Evolutionary conservation across 352 stramenopile genomes (phyloP).

Genomic region (Globisporangium parvum): DNA sequence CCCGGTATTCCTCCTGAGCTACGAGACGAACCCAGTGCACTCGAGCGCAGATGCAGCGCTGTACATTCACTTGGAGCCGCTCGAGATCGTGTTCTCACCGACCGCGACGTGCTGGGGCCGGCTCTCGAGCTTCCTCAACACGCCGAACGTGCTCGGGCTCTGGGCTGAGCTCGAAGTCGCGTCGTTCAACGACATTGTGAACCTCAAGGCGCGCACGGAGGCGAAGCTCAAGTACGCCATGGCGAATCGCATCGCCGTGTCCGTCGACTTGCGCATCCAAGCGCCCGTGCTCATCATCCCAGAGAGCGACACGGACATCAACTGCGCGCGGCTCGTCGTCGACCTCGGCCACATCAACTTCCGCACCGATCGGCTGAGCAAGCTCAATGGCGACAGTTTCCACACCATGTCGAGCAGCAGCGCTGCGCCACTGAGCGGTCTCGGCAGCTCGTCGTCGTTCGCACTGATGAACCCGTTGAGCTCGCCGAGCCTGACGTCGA

Average conservation of each 20-base stretch:
- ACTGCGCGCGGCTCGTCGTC: conserved; percentile 71
- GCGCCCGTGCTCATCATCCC: conserved; percentile 81
- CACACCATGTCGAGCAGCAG: conserved; percentile 25
- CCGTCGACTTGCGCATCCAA: conserved; percentile 80
- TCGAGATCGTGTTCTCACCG: conserved; percentile 84
- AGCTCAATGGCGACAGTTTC: conserved; percentile 54
- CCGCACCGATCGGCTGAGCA: conserved; percentile 73
- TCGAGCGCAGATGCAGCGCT: conserved; percentile 64
- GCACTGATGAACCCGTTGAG: conserved; percentile 31
- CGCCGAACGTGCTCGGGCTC: conserved; percentile 63
- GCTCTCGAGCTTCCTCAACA: conserved; percentile 68
- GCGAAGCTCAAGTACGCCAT: conserved; percentile 88
- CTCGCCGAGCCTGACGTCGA: conserved; percentile 39
- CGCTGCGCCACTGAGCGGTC: conserved; percentile 21
- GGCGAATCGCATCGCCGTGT: conserved; percentile 77
- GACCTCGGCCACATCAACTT: conserved; percentile 85
- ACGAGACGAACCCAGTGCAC: conserved; percentile 67
- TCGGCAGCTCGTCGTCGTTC: conserved; percentile 27
- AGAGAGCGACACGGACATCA: conserved; percentile 72
- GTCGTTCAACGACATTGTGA: conserved; percentile 89
- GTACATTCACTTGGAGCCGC: conserved; percentile 80
- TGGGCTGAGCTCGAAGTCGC: conserved; percentile 86
- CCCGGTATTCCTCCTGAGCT: conserved; percentile 79
- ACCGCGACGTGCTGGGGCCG: conserved; percentile 80
- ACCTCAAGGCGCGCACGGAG: conserved; percentile 80